phyloP scores from a whole-genome alignment of 345 rosid species.

The Lepidium africanum region DNA sequence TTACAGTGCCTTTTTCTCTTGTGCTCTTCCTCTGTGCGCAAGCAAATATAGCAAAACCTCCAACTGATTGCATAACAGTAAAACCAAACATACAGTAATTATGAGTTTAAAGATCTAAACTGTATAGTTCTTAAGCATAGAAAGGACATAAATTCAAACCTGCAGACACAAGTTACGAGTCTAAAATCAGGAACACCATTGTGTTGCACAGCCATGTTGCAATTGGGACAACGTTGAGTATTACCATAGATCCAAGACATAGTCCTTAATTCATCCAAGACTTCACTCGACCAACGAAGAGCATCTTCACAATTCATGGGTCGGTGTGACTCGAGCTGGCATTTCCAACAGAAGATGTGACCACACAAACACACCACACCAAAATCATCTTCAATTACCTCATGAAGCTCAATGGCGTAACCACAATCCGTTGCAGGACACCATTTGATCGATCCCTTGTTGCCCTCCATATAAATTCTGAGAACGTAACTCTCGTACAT shows the following conservation, averaged over 20 bases:
- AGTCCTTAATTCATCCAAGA: background rate
- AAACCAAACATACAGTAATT: background rate
- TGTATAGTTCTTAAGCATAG: background rate
- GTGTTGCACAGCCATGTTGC: background rate
- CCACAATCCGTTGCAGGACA: slow-evolving; percentile 8
- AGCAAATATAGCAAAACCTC: slow-evolving; percentile 6
- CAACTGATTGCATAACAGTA: background rate
- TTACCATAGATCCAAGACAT: background rate
- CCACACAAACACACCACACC: slow-evolving; percentile 18
- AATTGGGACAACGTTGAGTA: slow-evolving; percentile 8
- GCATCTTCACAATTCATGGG: slow-evolving; percentile 13
- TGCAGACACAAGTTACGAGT: slow-evolving; percentile 4
- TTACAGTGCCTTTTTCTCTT: background rate
- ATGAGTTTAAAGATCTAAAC: background rate
- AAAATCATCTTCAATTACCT: background rate
- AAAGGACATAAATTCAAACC: background rate
- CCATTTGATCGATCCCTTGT: background rate
- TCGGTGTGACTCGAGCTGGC: slow-evolving; percentile 13
- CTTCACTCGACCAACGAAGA: background rate
- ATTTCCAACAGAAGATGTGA: slow-evolving; percentile 8
- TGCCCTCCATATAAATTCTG: background rate
- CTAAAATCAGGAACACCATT: background rate
- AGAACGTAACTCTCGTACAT: slow-evolving; percentile 3
- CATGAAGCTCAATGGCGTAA: background rate
- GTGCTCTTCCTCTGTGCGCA: background rate